Conservation (phyloP, 1,139 yeast genomes). For the Candida sp. region DNA sequence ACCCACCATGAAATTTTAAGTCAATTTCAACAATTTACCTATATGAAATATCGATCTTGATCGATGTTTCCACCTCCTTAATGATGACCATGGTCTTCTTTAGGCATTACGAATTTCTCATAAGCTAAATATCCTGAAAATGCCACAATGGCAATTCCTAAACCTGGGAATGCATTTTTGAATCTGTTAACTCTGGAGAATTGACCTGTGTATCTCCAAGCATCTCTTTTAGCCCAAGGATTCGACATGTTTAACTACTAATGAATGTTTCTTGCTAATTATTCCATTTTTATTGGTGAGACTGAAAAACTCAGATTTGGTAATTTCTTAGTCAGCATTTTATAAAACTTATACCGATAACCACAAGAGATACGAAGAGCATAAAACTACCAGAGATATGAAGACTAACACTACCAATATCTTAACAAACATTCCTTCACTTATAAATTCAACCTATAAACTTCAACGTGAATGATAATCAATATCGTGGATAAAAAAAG, state of each 20-base stretch:
- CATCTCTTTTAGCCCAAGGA: slow-evolving; percentile 71
- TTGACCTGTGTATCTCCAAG: slow-evolving; percentile 88
- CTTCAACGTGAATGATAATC: slow-evolving; percentile 2
- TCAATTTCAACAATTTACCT: background rate
- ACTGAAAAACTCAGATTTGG: background rate
- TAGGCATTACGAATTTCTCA: slow-evolving; percentile 49
- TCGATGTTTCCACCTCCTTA: slow-evolving; percentile 7
- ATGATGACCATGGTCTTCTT: slow-evolving; percentile 29
- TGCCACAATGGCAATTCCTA: slow-evolving; percentile 77
- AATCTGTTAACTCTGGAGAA: slow-evolving; percentile 71
- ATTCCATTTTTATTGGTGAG: background rate
- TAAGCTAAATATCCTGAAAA: slow-evolving; percentile 64
- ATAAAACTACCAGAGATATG: too few species aligned
- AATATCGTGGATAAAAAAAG: background rate
- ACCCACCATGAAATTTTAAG: background rate
- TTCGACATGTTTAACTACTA: slow-evolving; percentile 12
- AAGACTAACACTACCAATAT: too few species aligned
- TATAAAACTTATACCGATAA: too few species aligned
- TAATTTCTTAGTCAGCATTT: background rate
- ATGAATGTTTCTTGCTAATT: background rate
- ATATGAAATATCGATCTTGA: background rate
- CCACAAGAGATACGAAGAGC: too few species aligned
- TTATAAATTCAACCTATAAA: slow-evolving; percentile 1
- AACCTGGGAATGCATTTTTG: slow-evolving; percentile 78
- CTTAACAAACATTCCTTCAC: background rate